These are phyloP conservation scores for Hapsidospora chrysogenum DNA, from an alignment of 495 filamentous ascomycete genomes.

Conservation along the genomic window DNA sequence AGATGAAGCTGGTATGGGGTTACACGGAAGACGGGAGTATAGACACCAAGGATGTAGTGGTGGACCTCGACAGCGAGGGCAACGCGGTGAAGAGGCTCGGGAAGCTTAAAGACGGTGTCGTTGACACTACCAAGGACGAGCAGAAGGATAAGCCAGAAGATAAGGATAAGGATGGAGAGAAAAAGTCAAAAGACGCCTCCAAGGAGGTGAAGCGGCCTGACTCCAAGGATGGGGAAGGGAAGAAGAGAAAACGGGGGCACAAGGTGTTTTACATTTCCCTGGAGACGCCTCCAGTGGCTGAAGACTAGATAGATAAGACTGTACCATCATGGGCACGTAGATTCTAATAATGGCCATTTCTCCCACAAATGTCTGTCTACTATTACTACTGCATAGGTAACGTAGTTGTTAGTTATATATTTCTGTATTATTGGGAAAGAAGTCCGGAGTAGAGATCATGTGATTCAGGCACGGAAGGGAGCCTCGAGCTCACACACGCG, in stretches of 20 bases:
- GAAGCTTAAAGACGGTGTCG: conserved; percentile 2
- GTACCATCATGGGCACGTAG: too few species aligned
- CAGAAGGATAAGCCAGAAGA: conserved; percentile 7
- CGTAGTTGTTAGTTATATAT: too few species aligned
- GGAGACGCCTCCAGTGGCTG: background rate
- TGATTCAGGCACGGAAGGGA: too few species aligned
- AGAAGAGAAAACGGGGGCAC: background rate
- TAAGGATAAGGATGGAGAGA: background rate
- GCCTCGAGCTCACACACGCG: too few species aligned
- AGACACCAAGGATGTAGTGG: conserved; percentile 28
- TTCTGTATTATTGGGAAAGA: too few species aligned
- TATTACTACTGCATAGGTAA: too few species aligned
- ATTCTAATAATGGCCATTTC: too few species aligned
- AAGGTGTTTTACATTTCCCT: conserved; percentile 13
- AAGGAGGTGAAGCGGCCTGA: background rate
- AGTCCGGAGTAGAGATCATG: too few species aligned
- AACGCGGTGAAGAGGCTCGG: conserved; percentile 8
- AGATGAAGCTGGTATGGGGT: conserved; percentile 56
- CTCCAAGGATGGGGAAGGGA: background rate
- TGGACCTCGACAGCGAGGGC: conserved; percentile 17
- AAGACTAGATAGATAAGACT: background rate
- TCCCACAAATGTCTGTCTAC: too few species aligned
- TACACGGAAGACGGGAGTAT: conserved; percentile 59
- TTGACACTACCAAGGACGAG: conserved; percentile 7
- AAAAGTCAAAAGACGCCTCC: background rate